phyloP scores from a whole-genome alignment of 2,329 filamentous ascomycete species.

The Botrytis elliptica region DNA sequence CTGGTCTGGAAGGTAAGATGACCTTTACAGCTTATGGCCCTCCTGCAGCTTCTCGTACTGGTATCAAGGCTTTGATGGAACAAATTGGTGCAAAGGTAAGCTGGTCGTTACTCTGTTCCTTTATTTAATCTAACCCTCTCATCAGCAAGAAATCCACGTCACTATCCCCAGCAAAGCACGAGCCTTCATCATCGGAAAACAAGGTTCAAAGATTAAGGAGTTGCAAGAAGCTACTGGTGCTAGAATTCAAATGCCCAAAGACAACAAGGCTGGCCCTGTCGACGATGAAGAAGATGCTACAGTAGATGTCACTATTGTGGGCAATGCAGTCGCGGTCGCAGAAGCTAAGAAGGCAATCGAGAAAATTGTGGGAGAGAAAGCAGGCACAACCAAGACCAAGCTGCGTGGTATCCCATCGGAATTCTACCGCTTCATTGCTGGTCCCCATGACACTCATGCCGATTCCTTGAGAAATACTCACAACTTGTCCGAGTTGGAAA shows the following conservation, averaged over 20 bases:
- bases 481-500: slow-evolving; percentile 76
- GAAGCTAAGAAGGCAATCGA: slow-evolving; percentile 81
- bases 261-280: slow-evolving; percentile 56
- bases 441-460: slow-evolving; percentile 67
- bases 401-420: slow-evolving; percentile 83
- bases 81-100: slow-evolving; percentile 83
- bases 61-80: slow-evolving; percentile 83
- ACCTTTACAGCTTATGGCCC: slow-evolving; percentile 85
- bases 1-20: slow-evolving; percentile 68
- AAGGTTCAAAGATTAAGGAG: slow-evolving; percentile 84
- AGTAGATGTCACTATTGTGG: slow-evolving; percentile 85
- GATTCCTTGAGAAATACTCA: slow-evolving; percentile 64
- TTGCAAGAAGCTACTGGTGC: slow-evolving; percentile 89
- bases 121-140: slow-evolving; percentile 25
- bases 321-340: slow-evolving; percentile 83
- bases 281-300: slow-evolving; percentile 78
- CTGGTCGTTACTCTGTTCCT: slow-evolving; percentile 24
- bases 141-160: slow-evolving; percentile 66
- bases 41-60: slow-evolving; percentile 63
- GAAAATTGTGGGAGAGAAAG: slow-evolving; percentile 82
- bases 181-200: slow-evolving; percentile 89
- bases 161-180: slow-evolving; percentile 80
- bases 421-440: slow-evolving; percentile 93
- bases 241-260: slow-evolving; percentile 83
- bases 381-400: slow-evolving; percentile 76